Base-by-base conservation (phyloP, 176 grass and related monocot species). In the Triticum monococcum region DNA sequence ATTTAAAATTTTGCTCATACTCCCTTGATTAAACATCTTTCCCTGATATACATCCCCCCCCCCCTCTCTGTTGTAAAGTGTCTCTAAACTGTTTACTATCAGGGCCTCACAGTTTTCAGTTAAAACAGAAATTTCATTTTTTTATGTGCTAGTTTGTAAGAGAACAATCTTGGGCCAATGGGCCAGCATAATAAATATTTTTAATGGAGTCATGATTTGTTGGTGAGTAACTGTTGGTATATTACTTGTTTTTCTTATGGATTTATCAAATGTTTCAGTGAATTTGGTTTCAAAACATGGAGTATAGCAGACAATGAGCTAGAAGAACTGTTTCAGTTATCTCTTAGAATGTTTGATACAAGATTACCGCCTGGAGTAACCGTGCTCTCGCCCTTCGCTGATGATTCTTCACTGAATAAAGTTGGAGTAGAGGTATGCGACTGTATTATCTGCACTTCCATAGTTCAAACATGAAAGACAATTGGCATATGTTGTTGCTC, bases 331-430 rank as follows among this genome's bases (percentile, higher is more conserved):
- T 91, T 89, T 62, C 84, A 86, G 18, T 65, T 98, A 90, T 88
- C 92, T 22, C 83, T 79, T 80, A 89, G 46, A 77, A 98, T 98
- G 96, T 98, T 98, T 62, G 96, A 98, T 85, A 98, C 96, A 80
- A 96, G 89, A 90, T 89, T 98, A 81, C 96, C 96, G 36, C 96
- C 93, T 87, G 96, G 96, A 77, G 92, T 92, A 69, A 91, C 90
- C 64, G 9, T 92, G 41, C 78, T 98, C 35, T 92, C 96, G 22
- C 96, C 96, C 30, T 98, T 98, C 76, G 79, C 92, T 0, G 92
- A 98, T 14, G 92, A 92, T 80, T 96, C 96, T 80, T 96, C 93
- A 20, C 85, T 98, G 16, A 84, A 62, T 32, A 96, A 92, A 92
- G 60, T 98, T 59, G 65, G 88, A 81, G 93, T 98, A 56, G 84